Evolutionary conservation across 208 protist genomes (phyloP).

Genomic region (Jaenimonas drosophilae): DNA sequence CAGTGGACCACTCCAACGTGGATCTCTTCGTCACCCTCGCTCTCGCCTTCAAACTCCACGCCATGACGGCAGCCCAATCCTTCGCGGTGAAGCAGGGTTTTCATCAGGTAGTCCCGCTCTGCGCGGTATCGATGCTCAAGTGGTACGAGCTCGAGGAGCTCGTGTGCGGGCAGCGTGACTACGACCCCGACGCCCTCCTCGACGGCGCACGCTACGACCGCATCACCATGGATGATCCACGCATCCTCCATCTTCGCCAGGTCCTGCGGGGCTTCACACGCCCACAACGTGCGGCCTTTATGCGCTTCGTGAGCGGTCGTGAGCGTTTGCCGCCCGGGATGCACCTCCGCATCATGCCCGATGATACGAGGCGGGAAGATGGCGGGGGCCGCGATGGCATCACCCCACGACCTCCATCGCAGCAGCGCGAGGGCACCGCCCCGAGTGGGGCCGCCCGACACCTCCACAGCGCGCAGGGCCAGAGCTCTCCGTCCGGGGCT

Average conservation of each 20-base stretch:
- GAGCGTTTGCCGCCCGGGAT: constrained; percentile 71
- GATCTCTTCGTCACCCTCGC: constrained; percentile 51
- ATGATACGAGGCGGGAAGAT: too few relatives aligned
- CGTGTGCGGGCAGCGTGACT: constrained; percentile 85
- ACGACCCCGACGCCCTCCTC: constrained; percentile 83
- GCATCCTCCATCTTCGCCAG: constrained; percentile 72
- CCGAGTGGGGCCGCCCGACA: not conserved
- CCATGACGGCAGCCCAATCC: constrained; percentile 27
- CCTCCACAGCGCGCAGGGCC: not conserved
- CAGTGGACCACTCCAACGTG: constrained; percentile 46
- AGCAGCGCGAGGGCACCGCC: too few relatives aligned
- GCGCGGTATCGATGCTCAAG: constrained; percentile 54
- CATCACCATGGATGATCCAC: constrained; percentile 28
- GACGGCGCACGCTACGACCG: constrained; percentile 75
- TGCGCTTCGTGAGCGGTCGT: constrained; percentile 89
- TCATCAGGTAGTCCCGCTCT: constrained; percentile 71
- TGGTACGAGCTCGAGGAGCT: constrained; percentile 88
- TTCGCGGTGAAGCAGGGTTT: constrained; percentile 81
- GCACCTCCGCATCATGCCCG: constrained; percentile 74
- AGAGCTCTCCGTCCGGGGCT: too few relatives aligned
- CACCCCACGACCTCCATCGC: not conserved
- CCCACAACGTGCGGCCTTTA: constrained; percentile 77
- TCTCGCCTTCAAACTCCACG: constrained; percentile 39
- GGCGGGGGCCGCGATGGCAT: not conserved
- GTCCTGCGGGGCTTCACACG: constrained; percentile 68